phyloP scores from a whole-genome alignment of 1,284 basidiomycete genomes.

The Moesziomyces parantarcticus region DNA sequence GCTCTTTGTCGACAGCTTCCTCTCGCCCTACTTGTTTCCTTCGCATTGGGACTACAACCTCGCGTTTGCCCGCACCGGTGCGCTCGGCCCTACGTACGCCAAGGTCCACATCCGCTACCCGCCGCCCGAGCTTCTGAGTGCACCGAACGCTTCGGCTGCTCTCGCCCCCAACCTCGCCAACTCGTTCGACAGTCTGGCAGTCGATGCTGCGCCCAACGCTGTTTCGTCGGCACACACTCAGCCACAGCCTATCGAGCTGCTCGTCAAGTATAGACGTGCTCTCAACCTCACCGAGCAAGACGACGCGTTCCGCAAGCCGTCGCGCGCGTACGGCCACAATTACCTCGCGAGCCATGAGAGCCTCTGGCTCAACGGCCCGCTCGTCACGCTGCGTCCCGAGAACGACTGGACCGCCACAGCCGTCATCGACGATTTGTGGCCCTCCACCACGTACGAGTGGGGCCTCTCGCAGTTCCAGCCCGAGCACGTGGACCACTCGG shows the following conservation, averaged over 20 bases:
- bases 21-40: constrained; percentile 64
- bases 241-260: constrained; percentile 53
- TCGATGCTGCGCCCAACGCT: constrained; percentile 32
- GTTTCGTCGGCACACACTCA: not conserved
- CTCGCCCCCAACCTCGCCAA: constrained; percentile 13
- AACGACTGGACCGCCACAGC: constrained; percentile 77
- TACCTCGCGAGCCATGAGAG: constrained; percentile 43
- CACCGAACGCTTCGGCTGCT: constrained; percentile 21
- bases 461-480: constrained; percentile 63
- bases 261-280: constrained; percentile 43
- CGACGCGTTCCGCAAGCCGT: constrained; percentile 16
- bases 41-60: constrained; percentile 64
- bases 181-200: constrained; percentile 50
- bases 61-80: constrained; percentile 61
- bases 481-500: constrained; percentile 35
- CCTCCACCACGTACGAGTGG: constrained; percentile 80
- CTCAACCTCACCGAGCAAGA: constrained; percentile 22
- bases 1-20: constrained; percentile 62
- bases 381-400: constrained; percentile 66
- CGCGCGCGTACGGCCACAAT: constrained; percentile 21
- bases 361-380: constrained; percentile 65
- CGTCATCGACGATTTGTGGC: constrained; percentile 75
- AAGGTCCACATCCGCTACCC: constrained; percentile 65
- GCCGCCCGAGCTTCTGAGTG: constrained; percentile 45
- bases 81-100: constrained; percentile 55